Evolutionary conservation across 2,329 filamentous ascomycete species (phyloP).

Genomic region (Pestalotiopsis sp.): DNA sequence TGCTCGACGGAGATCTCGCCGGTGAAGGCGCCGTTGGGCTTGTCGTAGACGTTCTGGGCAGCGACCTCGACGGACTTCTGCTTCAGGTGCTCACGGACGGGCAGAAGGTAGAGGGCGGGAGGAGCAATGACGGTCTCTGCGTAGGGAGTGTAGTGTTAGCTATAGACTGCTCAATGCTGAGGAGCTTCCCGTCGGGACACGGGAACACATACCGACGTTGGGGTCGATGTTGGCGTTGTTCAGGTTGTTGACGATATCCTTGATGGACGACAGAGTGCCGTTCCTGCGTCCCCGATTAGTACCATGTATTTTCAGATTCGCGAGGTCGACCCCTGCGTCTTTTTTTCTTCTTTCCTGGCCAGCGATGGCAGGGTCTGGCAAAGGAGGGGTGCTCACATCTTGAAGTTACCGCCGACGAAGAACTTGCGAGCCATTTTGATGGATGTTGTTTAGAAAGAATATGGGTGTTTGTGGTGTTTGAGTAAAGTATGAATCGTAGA

Average conservation of each 20-base stretch:
- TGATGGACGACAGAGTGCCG: slow-evolving; percentile 86
- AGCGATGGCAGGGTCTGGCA: slow-evolving; percentile 17
- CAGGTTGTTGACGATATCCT: slow-evolving; percentile 84
- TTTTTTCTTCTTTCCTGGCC: slow-evolving; percentile 2
- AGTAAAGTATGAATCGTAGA: neutral
- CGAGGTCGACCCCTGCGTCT: neutral
- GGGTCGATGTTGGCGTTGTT: slow-evolving; percentile 81
- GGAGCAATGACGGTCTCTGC: slow-evolving; percentile 94
- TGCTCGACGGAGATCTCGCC: slow-evolving; percentile 93
- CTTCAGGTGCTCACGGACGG: slow-evolving; percentile 77
- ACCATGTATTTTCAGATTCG: neutral
- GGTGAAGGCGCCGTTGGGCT: slow-evolving; percentile 94
- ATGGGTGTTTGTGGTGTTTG: neutral
- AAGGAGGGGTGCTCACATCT: slow-evolving; percentile 70
- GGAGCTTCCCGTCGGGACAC: neutral
- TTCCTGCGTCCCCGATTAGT: slow-evolving; percentile 63
- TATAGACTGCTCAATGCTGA: neutral
- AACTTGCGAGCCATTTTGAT: slow-evolving; percentile 89
- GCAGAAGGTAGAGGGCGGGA: slow-evolving; percentile 85
- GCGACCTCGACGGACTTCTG: slow-evolving; percentile 74
- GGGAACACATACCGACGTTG: slow-evolving; percentile 62
- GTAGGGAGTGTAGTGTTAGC: neutral
- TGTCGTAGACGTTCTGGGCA: slow-evolving; percentile 96
- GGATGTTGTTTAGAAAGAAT: neutral
- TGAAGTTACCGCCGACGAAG: slow-evolving; percentile 99